Percentiles rank a stretch among this genome's conserved stretches.
Evolutionary conservation across 192 early-diverging fungal genomes (phyloP).

Genomic region (Spinellus fusiger): DNA sequence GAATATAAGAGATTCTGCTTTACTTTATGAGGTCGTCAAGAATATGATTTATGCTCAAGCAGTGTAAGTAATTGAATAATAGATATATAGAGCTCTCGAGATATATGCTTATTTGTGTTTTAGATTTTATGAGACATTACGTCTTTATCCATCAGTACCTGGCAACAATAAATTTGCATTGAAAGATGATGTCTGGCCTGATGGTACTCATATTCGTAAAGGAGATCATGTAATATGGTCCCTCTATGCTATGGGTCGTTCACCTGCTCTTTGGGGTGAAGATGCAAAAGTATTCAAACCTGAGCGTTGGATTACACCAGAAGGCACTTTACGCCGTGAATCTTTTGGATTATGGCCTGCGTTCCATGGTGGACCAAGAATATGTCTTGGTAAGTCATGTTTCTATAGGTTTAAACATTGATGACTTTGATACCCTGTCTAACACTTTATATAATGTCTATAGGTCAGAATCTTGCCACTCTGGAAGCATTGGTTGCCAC

Average conservation of each 20-base stretch:
- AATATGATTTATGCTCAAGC: conserved; percentile 33
- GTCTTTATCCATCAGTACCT: conserved; percentile 65
- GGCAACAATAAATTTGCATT: conserved; percentile 46
- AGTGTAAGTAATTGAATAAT: conserved; percentile 14
- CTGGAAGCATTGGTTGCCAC: conserved; percentile 38
- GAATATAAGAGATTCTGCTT: conserved; percentile 7
- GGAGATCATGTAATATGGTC: conserved; percentile 46
- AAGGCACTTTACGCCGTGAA: conserved; percentile 26
- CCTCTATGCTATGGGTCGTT: conserved; percentile 48
- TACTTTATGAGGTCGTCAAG: conserved; percentile 25
- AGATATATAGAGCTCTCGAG: conserved; percentile 11
- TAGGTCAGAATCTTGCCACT: conserved; percentile 40
- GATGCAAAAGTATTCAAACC: conserved; percentile 59
- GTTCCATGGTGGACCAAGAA: conserved; percentile 53
- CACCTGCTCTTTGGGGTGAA: conserved; percentile 53
- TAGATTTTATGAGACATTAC: conserved; percentile 48
- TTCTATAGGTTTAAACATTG: not conserved
- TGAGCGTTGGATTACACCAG: conserved; percentile 53
- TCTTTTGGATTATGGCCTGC: conserved; percentile 43
- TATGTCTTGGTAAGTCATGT: conserved; percentile 9
- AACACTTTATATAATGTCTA: not conserved
- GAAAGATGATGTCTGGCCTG: conserved; percentile 53
- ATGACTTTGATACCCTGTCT: not conserved
- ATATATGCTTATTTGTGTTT: not conserved
- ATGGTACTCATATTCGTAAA: conserved; percentile 45